Percentiles rank a stretch among this genome's conserved stretches.
Evolutionary conservation across 2,329 filamentous ascomycete genomes (phyloP).

Genomic region (Aspergillus cejpii): DNA sequence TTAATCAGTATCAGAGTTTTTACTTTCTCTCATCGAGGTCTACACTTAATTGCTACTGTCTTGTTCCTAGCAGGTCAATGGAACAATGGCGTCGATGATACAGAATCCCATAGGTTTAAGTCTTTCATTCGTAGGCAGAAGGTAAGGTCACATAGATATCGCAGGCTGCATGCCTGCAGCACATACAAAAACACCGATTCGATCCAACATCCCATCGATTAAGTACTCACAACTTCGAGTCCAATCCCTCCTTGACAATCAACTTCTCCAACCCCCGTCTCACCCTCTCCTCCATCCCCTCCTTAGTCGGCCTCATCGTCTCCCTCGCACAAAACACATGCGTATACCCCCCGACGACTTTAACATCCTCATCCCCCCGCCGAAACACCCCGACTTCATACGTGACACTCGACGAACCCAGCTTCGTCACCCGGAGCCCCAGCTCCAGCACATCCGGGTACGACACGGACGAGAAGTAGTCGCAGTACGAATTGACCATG

Average conservation of each 20-base stretch:
- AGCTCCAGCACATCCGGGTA: slow-evolving; percentile 80
- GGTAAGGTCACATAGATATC: too few species aligned
- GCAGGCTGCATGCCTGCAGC: too few species aligned
- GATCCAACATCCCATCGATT: not conserved
- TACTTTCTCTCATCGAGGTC: not conserved
- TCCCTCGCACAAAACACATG: slow-evolving; percentile 82
- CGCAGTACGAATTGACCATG: slow-evolving; percentile 76
- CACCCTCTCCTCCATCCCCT: slow-evolving; percentile 41
- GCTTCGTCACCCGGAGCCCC: slow-evolving; percentile 70
- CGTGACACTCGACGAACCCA: slow-evolving; percentile 78
- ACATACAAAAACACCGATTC: too few species aligned
- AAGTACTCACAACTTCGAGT: slow-evolving; percentile 29
- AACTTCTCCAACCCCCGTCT: slow-evolving; percentile 54
- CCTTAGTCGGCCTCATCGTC: slow-evolving; percentile 60
- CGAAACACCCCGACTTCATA: slow-evolving; percentile 89
- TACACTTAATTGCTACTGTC: too few species aligned
- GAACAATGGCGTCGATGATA: too few species aligned
- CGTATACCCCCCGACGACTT: slow-evolving; percentile 76
- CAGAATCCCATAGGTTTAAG: too few species aligned
- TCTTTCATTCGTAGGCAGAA: too few species aligned
- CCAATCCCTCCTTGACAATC: slow-evolving; percentile 29
- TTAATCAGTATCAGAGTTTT: not conserved
- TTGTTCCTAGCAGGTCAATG: too few species aligned
- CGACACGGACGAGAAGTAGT: slow-evolving; percentile 74
- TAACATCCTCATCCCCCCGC: slow-evolving; percentile 63